phyloP scores from a whole-genome alignment of 1,284 basidiomycete species.

The Exobasidium cylindrosporum region DNA sequence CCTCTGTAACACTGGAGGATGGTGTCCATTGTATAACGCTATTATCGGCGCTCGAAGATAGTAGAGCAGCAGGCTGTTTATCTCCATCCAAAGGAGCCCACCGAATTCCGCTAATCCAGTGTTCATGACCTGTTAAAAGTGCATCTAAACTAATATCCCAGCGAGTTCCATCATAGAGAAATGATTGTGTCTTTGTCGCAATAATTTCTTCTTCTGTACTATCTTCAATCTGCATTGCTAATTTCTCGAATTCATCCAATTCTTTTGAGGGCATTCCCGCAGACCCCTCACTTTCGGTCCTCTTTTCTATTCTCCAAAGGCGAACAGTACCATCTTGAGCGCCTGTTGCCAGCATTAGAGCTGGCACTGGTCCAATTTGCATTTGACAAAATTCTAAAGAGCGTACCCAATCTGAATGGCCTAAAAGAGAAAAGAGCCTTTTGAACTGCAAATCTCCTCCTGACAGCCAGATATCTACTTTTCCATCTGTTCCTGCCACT shows the following conservation, averaged over 20 bases:
- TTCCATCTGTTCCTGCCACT: constrained; percentile 41
- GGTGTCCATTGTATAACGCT: constrained; percentile 53
- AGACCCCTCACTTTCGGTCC: neutral
- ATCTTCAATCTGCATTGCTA: constrained; percentile 42
- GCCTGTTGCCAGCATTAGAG: constrained; percentile 41
- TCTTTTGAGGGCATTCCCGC: neutral
- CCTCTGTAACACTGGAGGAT: constrained; percentile 6
- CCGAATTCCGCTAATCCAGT: constrained; percentile 46
- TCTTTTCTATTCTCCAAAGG: constrained; percentile 41
- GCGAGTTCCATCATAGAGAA: constrained; percentile 7
- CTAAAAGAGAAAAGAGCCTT: constrained; percentile 33
- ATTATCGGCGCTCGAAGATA: constrained; percentile 50
- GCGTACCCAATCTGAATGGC: constrained; percentile 53
- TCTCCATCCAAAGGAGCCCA: constrained; percentile 32
- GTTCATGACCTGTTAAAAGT: constrained; percentile 49
- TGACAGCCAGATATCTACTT: constrained; percentile 31
- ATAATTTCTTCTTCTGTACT: constrained; percentile 22
- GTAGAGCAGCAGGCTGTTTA: constrained; percentile 42
- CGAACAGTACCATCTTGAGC: constrained; percentile 48
- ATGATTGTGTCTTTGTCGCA: constrained; percentile 29
- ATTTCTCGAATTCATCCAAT: constrained; percentile 43
- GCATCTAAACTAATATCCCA: constrained; percentile 50
- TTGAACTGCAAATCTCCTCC: constrained; percentile 18
- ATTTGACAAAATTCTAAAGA: constrained; percentile 38
- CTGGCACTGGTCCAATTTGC: constrained; percentile 18